These are phyloP conservation scores for Penicillium sp. DNA, from an alignment of 2,329 filamentous ascomycete genomes.

Conservation along the genomic window DNA sequence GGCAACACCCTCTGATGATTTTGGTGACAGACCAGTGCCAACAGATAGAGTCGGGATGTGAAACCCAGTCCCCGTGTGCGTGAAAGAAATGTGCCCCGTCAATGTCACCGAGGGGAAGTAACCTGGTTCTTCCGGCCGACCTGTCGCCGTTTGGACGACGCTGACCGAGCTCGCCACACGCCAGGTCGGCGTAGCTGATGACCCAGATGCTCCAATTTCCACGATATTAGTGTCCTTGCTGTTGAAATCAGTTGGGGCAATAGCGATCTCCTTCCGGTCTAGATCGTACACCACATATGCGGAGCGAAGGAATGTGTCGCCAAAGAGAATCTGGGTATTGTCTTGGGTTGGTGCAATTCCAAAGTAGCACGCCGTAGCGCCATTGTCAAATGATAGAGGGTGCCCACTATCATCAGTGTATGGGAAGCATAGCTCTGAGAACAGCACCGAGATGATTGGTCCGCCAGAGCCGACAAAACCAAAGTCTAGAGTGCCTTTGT, in stretches of 20 bases:
- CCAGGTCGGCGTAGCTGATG: constrained; percentile 5
- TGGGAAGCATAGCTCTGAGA: constrained; percentile 3
- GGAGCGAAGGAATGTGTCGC: constrained; percentile 8
- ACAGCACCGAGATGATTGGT: constrained; percentile 7
- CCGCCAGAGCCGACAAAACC: constrained; percentile 1
- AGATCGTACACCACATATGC: constrained; percentile 10
- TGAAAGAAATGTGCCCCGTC: neutral
- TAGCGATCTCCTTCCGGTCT: constrained; percentile 4
- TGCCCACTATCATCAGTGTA: neutral
- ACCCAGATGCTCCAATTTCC: neutral
- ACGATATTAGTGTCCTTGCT: constrained; percentile 3
- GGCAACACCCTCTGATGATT: neutral
- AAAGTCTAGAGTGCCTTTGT: constrained; percentile 10
- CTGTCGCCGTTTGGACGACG: neutral
- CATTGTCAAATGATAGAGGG: neutral
- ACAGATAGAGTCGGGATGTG: neutral
- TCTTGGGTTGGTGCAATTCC: constrained; percentile 1
- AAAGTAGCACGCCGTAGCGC: neutral
- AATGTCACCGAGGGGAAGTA: neutral
- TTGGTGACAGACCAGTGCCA: neutral
- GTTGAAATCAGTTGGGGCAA: constrained; percentile 3
- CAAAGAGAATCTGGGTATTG: neutral
- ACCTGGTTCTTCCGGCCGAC: neutral
- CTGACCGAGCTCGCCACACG: neutral
- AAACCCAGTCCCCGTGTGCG: neutral